These are phyloP conservation scores for Francoa sonchifolia DNA, from an alignment of 441 rosid genomes.

Conservation along the genomic window DNA sequence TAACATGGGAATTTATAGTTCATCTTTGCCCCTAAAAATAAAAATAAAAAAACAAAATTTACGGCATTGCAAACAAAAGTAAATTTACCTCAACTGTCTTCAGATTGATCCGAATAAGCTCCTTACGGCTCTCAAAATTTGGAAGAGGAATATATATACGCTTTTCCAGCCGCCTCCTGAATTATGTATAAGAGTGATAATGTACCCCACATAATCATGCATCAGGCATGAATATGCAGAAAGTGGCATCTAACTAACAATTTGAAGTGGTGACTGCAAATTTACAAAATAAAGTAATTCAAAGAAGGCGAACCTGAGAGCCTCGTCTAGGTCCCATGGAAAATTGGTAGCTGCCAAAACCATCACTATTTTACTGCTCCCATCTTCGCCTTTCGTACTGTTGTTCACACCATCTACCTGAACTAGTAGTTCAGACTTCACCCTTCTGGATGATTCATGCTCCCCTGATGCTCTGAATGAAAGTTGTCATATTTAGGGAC, in stretches of 20 bases:
- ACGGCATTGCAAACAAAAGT: neutral
- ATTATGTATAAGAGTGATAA: conserved; percentile 16
- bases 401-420: conserved; percentile 98
- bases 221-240: neutral
- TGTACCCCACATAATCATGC: no score
- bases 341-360: conserved; percentile 97
- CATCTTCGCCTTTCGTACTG: conserved; percentile 77
- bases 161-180: conserved; percentile 97
- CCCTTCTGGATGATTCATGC: conserved; percentile 98
- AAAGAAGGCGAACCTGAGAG: conserved; percentile 50
- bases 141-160: conserved; percentile 98
- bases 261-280: conserved; percentile 1
- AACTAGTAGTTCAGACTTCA: conserved; percentile 97
- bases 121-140: conserved; percentile 89
- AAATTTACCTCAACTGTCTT: conserved; percentile 85
- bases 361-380: conserved; percentile 92
- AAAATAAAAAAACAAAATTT: neutral
- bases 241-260: neutral
- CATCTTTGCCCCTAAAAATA: neutral
- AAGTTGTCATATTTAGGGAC: neutral
- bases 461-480: conserved; percentile 81
- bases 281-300: neutral
- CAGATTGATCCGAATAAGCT: conserved; percentile 85
- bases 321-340: conserved; percentile 99
- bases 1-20: no score